Evolutionary conservation across 106 monocot species (phyloP).

Genomic region (Triglochin maritima): DNA sequence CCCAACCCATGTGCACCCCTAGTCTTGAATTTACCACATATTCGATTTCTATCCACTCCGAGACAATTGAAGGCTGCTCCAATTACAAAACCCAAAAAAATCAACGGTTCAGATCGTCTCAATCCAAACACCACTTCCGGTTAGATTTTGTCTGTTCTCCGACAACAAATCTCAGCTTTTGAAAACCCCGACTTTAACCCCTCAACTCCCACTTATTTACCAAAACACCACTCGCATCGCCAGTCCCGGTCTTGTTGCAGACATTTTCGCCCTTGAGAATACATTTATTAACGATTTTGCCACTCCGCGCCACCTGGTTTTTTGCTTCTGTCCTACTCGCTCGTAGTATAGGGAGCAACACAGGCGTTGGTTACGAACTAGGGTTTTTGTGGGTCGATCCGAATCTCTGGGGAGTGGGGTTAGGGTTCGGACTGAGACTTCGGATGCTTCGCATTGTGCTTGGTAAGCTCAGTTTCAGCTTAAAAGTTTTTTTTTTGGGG

Average conservation of each 20-base stretch:
- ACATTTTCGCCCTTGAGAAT: not conserved
- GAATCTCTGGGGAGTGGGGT: constrained; percentile 1
- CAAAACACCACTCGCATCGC: not conserved
- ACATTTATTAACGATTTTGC: constrained; percentile 9
- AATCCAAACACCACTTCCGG: too few species aligned
- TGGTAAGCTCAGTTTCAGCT: not conserved
- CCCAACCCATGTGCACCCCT: too few species aligned
- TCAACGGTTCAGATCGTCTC: too few species aligned
- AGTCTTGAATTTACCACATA: too few species aligned
- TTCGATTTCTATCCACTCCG: too few species aligned
- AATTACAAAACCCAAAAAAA: too few species aligned
- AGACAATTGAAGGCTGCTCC: too few species aligned
- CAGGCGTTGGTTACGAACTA: not conserved
- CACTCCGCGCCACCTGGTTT: not conserved
- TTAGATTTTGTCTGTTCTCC: too few species aligned
- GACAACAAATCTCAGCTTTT: not conserved
- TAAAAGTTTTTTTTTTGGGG: too few species aligned
- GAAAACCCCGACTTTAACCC: not conserved
- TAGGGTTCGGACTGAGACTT: not conserved
- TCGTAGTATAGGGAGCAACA: not conserved
- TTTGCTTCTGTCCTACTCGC: not conserved
- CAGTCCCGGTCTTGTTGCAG: not conserved
- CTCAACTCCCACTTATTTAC: not conserved
- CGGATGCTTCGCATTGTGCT: not conserved
- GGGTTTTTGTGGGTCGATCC: not conserved